phyloP scores from a whole-genome alignment of 139 green algal species.

The Klebsormidium nitens region DNA sequence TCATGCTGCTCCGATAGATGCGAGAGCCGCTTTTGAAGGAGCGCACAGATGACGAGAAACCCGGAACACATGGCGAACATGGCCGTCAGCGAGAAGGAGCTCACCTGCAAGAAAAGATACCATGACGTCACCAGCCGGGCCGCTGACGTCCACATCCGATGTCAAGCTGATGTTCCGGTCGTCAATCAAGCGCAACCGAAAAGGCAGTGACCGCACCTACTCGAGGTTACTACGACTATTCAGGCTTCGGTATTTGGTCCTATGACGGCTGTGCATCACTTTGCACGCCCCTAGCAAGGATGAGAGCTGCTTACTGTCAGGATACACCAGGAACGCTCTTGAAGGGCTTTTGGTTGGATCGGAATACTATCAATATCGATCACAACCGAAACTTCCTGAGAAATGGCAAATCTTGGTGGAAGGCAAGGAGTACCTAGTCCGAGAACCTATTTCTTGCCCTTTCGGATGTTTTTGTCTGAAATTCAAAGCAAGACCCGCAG shows the following conservation, averaged over 20 bases:
- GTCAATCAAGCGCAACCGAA: too few relatives aligned
- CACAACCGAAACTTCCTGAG: too few relatives aligned
- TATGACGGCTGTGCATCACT: neutral
- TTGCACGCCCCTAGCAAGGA: neutral
- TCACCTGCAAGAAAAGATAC: constrained; percentile 36
- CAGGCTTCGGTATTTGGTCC: neutral
- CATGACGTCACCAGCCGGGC: neutral
- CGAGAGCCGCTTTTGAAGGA: constrained; percentile 27
- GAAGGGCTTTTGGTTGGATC: too few relatives aligned
- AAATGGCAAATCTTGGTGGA: too few relatives aligned
- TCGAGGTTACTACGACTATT: neutral
- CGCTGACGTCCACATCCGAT: too few relatives aligned
- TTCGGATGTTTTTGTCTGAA: too few relatives aligned
- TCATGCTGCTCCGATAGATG: neutral
- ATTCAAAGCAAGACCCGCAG: too few relatives aligned
- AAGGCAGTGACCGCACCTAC: neutral
- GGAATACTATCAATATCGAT: too few relatives aligned
- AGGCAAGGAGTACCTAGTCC: too few relatives aligned
- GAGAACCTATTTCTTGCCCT: too few relatives aligned
- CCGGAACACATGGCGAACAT: constrained; percentile 92
- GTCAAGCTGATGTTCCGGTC: too few relatives aligned
- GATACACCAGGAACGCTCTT: too few relatives aligned
- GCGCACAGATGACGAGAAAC: constrained; percentile 60
- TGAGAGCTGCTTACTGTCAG: neutral
- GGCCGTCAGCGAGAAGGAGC: constrained; percentile 64